phyloP scores from a whole-genome alignment of 768 basidiomycete species.

The Psilocybe cubensis region DNA sequence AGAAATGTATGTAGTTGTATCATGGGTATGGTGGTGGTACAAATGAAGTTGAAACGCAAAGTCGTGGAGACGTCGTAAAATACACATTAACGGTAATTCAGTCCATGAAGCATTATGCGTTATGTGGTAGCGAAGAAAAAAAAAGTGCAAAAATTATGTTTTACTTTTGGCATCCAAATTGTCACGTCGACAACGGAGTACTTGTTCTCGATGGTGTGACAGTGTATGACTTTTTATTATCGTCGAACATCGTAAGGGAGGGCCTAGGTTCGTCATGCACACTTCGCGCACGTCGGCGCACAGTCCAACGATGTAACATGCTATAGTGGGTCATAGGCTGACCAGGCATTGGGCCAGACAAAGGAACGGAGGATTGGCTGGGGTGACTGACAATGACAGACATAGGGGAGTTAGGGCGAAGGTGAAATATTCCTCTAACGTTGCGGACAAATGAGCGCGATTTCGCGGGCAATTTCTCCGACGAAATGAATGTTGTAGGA shows the following conservation, averaged over 20 bases:
- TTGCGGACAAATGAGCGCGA: conserved; percentile 63
- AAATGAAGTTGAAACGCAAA: conserved; percentile 8
- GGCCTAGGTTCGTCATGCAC: conserved; percentile 45
- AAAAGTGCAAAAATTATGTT: conserved; percentile 3
- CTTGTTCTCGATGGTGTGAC: conserved; percentile 8
- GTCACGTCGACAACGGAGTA: conserved; percentile 12
- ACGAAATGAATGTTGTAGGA: background rate
- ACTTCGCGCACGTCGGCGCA: conserved; percentile 56
- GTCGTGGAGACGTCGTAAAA: background rate
- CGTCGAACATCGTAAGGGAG: conserved; percentile 9
- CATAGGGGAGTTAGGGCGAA: conserved; percentile 47
- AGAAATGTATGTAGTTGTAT: conserved; percentile 10
- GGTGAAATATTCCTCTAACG: conserved; percentile 61
- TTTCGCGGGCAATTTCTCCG: conserved; percentile 31
- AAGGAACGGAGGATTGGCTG: conserved; percentile 9
- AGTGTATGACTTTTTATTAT: conserved; percentile 12
- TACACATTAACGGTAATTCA: conserved; percentile 11
- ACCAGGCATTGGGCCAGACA: conserved; percentile 9
- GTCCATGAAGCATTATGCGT: background rate
- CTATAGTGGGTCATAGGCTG: conserved; percentile 26
- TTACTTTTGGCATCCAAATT: conserved; percentile 10
- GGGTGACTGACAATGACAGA: conserved; percentile 20
- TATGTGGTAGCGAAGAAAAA: background rate
- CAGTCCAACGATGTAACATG: conserved; percentile 52
- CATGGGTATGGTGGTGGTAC: conserved; percentile 20